These are phyloP conservation scores for Russula sp. DNA, from an alignment of 768 basidiomycete species.

Conservation along the genomic window DNA sequence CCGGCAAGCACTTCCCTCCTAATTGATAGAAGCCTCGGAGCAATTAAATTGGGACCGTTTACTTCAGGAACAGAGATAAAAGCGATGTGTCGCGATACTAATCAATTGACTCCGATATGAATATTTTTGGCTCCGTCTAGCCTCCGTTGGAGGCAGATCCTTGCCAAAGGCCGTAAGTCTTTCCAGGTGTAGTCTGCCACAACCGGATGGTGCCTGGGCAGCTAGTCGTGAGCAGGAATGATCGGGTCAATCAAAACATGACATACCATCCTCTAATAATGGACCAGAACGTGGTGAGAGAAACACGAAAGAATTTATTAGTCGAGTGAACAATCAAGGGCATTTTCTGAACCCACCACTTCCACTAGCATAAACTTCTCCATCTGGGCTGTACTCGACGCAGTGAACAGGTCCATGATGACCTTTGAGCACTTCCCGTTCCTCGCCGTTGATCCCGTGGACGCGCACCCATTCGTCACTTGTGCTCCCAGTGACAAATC, in stretches of 20 bases:
- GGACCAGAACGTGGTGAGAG: conserved; percentile 14
- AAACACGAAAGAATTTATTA: conserved; percentile 9
- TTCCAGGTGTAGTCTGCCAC: conserved; percentile 96
- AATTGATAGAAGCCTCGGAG: background rate
- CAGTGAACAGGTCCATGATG: conserved; percentile 98
- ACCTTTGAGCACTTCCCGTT: conserved; percentile 87
- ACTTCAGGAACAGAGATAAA: conserved; percentile 9
- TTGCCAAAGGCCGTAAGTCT: conserved; percentile 88
- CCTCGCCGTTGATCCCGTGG: conserved; percentile 84
- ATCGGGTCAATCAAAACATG: background rate
- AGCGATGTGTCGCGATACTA: conserved; percentile 4
- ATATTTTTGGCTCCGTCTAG: conserved; percentile 18
- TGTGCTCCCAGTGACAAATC: conserved; percentile 86
- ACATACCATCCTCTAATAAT: conserved; percentile 69
- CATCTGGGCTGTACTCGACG: conserved; percentile 90
- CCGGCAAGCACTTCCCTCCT: background rate
- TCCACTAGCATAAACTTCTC: conserved; percentile 95
- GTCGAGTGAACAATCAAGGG: conserved; percentile 1
- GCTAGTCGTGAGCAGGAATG: conserved; percentile 14
- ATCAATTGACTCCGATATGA: conserved; percentile 7
- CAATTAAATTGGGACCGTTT: conserved; percentile 2
- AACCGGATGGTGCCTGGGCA: conserved; percentile 80
- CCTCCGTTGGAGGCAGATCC: conserved; percentile 40
- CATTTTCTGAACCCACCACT: conserved; percentile 59
- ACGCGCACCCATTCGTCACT: conserved; percentile 96